Percentiles rank a stretch among this genome's conserved stretches.
phyloP scores from a whole-genome alignment of 306 rosid species.

The Cucurbita pepo region DNA sequence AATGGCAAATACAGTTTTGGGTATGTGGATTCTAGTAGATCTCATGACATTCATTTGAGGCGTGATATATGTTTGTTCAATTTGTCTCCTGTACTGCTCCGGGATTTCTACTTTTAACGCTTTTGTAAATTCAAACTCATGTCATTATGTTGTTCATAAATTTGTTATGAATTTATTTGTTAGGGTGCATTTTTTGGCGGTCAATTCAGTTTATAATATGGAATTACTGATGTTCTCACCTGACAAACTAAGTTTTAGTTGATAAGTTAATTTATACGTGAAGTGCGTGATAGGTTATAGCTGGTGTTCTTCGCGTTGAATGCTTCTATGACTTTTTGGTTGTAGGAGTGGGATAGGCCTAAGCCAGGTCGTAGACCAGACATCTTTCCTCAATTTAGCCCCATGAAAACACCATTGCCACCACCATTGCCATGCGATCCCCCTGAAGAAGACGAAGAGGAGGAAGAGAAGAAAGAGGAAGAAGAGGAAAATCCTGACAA shows the following conservation, averaged over 20 bases:
- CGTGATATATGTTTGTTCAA: background rate
- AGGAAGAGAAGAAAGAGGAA: constrained; percentile 38
- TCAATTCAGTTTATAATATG: background rate
- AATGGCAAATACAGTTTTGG: background rate
- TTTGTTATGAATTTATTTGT: background rate
- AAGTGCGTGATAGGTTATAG: background rate
- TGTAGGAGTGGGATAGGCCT: constrained; percentile 41
- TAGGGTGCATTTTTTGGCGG: background rate
- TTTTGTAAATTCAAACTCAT: background rate
- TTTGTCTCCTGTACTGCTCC: background rate
- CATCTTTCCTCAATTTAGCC: constrained; percentile 39
- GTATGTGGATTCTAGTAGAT: background rate
- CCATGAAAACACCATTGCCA: constrained; percentile 33
- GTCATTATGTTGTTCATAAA: background rate
- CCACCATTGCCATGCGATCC: constrained; percentile 45
- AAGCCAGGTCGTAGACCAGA: constrained; percentile 38
- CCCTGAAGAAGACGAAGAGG: constrained; percentile 45
- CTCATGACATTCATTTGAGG: background rate
- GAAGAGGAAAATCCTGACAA: constrained; percentile 27
- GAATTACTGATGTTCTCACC: background rate
- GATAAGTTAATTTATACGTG: background rate
- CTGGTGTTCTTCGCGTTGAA: background rate
- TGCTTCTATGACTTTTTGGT: background rate
- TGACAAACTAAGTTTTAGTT: background rate
- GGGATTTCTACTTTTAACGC: background rate